Evolutionary conservation across 176 grass and related monocot species (phyloP).

Genomic region (Urochloa ruziziensis): DNA sequence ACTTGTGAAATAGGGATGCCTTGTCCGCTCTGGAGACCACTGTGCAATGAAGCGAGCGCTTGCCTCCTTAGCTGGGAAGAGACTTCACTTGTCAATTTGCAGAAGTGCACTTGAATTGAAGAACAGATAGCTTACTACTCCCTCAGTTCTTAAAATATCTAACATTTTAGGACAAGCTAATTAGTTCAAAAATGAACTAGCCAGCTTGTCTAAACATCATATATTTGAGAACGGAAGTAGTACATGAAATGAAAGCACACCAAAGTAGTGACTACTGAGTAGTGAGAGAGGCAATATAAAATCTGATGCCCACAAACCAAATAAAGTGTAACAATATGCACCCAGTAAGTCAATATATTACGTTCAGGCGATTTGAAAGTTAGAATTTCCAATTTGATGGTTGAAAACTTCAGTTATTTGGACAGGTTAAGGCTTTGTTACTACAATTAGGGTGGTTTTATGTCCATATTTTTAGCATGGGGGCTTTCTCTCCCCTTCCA

Average conservation of each 20-base stretch:
- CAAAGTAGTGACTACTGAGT: background rate
- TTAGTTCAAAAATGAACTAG: no score
- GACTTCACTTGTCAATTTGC: constrained; percentile 30
- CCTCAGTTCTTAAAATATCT: no score
- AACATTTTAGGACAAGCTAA: no score
- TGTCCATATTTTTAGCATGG: background rate
- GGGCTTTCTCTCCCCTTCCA: background rate
- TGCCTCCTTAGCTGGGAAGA: constrained; percentile 81
- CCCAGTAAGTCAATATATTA: background rate
- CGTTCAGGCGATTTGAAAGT: background rate
- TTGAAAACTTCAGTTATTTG: background rate
- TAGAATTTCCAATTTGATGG: background rate
- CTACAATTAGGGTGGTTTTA: background rate
- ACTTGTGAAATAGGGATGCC: constrained; percentile 81
- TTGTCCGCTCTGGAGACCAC: constrained; percentile 82
- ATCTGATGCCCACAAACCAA: background rate
- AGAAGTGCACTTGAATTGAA: constrained; percentile 15
- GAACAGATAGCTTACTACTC: constrained; percentile 25
- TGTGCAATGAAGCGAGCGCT: constrained; percentile 80
- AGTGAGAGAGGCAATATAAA: no score
- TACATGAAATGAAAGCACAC: constrained; percentile 18
- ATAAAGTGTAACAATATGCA: background rate
- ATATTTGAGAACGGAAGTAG: no score
- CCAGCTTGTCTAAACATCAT: no score
- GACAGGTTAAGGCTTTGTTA: background rate